Evolutionary conservation across 2,329 filamentous ascomycete genomes (phyloP), one percentile per base, ranked within the genome.

Genomic region (Penicillium sp.): DNA sequence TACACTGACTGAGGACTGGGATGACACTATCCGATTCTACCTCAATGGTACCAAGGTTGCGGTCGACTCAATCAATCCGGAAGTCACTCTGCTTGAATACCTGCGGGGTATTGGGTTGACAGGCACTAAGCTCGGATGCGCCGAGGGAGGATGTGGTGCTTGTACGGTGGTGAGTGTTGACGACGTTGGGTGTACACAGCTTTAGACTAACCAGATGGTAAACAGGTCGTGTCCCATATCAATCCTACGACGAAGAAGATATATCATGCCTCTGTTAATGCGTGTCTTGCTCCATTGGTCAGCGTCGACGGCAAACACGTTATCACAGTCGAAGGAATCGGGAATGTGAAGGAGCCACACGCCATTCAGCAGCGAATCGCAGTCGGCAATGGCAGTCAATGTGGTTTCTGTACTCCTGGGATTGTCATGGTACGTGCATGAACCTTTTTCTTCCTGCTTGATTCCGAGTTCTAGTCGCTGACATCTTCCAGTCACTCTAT

Each of bases 281-380:
- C 93, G 35, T 99, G 93, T 68, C 77, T 99, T 44, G 92, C 93
- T 10, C 93, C 93, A 6, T 79, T 99, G 39, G 88, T 90, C 58
- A 95, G 90, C 63, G 81, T 97, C 36, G 93, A 97, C 68, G 93
- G 93, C 37, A 99, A 99, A 69, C 93, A 99, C 79, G 89, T 97
- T 64, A 91, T 99, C 66, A 99, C 93, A 3, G 86, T 99, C 34
- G 93, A 99, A 72, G 93, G 93, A 6, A 96, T 99, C 62, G 93
- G 93, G 10, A 88, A 87, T 67, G 84, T 88, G 25, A 86, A 93
- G 68, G 82, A 79, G 35, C 93, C 93, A 4, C 93, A 99, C 74
- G 88, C 92, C 2, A 78, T 86, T 3, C 93, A 97, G 68, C 90
- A 97, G 73, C 81, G 93, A 40, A 87, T 99, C 61, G 92, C 93